These are phyloP conservation scores for Camelina sativa DNA, from an alignment of 345 rosid species.

Conservation along the genomic window DNA sequence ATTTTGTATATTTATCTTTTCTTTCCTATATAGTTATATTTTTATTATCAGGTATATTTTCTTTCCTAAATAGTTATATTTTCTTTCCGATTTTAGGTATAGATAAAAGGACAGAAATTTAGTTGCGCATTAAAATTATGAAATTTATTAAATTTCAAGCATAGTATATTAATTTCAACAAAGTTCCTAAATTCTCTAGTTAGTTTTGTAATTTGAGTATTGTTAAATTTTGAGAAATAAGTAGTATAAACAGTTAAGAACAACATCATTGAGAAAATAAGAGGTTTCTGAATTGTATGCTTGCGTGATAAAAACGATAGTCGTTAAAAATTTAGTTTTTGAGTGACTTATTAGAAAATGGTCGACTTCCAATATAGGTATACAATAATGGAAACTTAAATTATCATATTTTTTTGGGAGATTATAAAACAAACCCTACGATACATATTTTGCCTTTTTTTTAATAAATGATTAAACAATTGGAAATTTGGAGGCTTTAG, in stretches of 20 bases:
- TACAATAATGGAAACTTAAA: slow-evolving; percentile 5
- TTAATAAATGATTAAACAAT: slow-evolving; percentile 13
- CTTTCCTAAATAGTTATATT: not conserved
- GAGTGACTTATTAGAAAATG: not conserved
- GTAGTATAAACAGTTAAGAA: not conserved
- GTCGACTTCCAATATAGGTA: slow-evolving; percentile 3
- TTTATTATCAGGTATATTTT: not conserved
- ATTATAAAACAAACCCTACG: slow-evolving; percentile 16
- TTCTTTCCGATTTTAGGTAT: not conserved
- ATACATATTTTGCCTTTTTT: slow-evolving; percentile 36
- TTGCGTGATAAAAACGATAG: slow-evolving; percentile 4
- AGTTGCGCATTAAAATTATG: not conserved
- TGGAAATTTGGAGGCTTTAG: slow-evolving; percentile 24
- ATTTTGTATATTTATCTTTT: not conserved
- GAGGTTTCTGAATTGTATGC: not conserved
- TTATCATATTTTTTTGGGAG: slow-evolving; percentile 1
- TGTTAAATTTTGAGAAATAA: not conserved
- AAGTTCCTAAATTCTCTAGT: slow-evolving; percentile 10
- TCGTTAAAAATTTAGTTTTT: not conserved
- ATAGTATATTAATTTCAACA: not conserved
- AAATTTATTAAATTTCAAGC: not conserved
- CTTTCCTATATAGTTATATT: not conserved
- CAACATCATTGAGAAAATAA: slow-evolving; percentile 9
- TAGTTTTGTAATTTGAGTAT: not conserved
- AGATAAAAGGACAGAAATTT: not conserved